phyloP scores from a whole-genome alignment of 2,329 filamentous ascomycete genomes.

The Dactylellina haptotyla region DNA sequence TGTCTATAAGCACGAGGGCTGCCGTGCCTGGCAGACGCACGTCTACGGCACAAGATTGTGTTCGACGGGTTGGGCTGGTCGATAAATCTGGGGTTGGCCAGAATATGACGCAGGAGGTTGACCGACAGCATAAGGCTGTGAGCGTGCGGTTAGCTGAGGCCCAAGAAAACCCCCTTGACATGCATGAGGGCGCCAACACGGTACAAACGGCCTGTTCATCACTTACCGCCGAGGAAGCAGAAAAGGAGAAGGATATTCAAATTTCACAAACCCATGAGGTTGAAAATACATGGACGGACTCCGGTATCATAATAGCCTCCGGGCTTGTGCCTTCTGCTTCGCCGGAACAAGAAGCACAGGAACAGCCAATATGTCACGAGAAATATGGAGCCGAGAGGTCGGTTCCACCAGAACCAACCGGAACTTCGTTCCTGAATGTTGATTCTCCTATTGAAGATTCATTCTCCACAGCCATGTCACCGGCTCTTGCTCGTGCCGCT shows the following conservation, averaged over 20 bases:
- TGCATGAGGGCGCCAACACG: too few species aligned
- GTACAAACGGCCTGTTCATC: neutral
- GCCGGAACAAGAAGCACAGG: neutral
- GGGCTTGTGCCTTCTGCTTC: neutral
- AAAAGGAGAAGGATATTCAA: neutral
- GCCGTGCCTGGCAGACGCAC: neutral
- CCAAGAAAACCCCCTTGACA: too few species aligned
- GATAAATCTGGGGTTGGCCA: neutral
- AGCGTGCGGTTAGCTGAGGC: neutral
- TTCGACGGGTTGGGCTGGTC: neutral
- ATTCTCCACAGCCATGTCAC: neutral
- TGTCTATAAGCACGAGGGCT: neutral
- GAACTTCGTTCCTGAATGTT: too few species aligned
- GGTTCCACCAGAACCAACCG: neutral
- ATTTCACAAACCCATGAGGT: neutral
- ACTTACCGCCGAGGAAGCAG: neutral
- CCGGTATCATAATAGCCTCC: neutral
- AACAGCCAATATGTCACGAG: neutral
- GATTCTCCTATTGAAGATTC: neutral
- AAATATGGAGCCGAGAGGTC: neutral
- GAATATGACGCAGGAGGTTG: constrained; percentile 9
- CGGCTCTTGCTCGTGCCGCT: too few species aligned
- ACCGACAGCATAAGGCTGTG: neutral
- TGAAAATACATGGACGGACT: neutral
- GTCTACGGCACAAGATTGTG: neutral